Evolutionary conservation across 2,329 filamentous ascomycete genomes (phyloP), one percentile per base, ranked within the genome.

Genomic region (Pseudocercospora macadamiae): DNA sequence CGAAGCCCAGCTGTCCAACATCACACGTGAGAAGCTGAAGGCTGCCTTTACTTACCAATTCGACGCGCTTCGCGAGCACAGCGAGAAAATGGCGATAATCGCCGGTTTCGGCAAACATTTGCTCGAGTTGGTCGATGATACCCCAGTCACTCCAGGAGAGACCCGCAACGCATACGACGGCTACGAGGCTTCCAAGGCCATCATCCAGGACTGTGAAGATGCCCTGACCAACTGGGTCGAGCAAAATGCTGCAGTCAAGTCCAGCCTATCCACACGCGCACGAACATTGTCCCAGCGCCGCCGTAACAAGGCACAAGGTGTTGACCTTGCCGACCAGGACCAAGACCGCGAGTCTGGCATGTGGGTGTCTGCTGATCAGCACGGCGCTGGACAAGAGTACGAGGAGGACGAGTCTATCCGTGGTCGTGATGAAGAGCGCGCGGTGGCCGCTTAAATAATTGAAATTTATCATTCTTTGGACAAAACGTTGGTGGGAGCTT

Each of bases 1-100:
- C 63, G 95, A 99, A 78, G 95, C 95, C 6, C 95, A 99, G 80
- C 85, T 99, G 53, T 97, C 93, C 75, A 99, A 99, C 83, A 99
- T 99, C 73, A 99, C 96, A 23, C 93, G 95, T 71, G 93, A 99
- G 80, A 99, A 99, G 85, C 88, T 99, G 75, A 99, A 99, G 86
- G 90, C 93, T 53, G 95, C 95, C 37, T 99, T 97, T 80, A 90
- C 89, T 54, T 99, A 97, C 81, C 95, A 99, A 75, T 99, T 99
- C 70, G 93, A 99, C 74, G 95, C 95, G 42, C 86, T 99, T 66
- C 90, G 91, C 62, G 95, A 99, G 82, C 95, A 97, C 79, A 95
- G 90, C 76, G 95, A 99, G 80, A 99, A 99, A 83, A 85, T 97
- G 21, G 95, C 95, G 72, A 96, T 99, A 74, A 96, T 99, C 72